These are phyloP conservation scores for Lasiodiplodia citricola DNA, from an alignment of 2,329 filamentous ascomycete species.

Conservation along the genomic window DNA sequence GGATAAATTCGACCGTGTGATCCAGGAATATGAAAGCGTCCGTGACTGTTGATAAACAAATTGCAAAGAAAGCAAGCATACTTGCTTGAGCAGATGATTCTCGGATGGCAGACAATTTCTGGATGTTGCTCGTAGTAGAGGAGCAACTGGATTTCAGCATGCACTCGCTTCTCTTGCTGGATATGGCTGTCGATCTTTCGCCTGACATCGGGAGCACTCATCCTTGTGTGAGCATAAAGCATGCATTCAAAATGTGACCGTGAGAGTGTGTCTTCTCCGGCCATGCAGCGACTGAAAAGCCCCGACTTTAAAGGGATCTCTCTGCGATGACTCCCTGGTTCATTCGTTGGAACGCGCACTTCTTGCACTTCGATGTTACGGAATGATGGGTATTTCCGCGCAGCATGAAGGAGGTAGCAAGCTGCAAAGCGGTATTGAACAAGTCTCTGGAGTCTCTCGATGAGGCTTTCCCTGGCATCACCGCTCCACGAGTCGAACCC, in stretches of 20 bases:
- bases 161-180: neutral
- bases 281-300: neutral
- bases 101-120: neutral
- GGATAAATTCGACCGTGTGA: neutral
- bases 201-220: neutral
- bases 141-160: neutral
- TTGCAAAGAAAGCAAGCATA: neutral
- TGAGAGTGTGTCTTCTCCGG: neutral
- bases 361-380: neutral
- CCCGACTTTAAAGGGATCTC: no score
- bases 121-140: neutral
- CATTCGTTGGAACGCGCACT: neutral
- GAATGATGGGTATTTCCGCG: neutral
- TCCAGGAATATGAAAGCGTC: neutral
- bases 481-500: neutral
- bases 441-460: neutral
- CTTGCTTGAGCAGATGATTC: neutral
- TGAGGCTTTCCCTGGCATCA: neutral
- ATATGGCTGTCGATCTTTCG: neutral
- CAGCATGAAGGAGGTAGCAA: neutral
- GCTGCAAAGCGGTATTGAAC: neutral
- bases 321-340: no score
- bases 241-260: neutral
- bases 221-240: neutral
- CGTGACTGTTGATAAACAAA: neutral